Conservation (phyloP, 2,329 filamentous ascomycete genomes). For the Cladosporium sphaerospermum region DNA sequence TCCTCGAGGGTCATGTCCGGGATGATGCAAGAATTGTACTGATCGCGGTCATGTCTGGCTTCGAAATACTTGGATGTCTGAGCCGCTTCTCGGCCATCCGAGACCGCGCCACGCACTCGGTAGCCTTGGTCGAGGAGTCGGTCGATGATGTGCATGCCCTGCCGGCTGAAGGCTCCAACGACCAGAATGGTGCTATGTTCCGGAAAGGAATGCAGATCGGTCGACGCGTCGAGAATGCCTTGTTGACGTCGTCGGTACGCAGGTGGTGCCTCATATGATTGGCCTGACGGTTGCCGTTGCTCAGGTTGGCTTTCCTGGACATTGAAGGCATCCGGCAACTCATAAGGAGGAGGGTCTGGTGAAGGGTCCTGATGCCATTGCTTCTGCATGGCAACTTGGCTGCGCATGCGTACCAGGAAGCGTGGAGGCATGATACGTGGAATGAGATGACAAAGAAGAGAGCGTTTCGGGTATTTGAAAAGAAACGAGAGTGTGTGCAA, state of each 20-base stretch:
- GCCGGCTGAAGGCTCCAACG: constrained; percentile 24
- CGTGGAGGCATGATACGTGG: constrained; percentile 1
- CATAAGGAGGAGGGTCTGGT: background rate
- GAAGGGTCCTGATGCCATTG: background rate
- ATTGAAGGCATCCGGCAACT: background rate
- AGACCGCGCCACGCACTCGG: constrained; percentile 23
- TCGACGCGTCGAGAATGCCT: background rate
- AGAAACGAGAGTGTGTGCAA: background rate
- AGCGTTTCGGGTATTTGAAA: background rate
- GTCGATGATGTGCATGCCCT: constrained; percentile 25
- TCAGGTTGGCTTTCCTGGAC: no score
- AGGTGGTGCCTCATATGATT: background rate
- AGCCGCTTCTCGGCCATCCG: constrained; percentile 18
- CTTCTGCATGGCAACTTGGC: background rate
- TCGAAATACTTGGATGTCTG: constrained; percentile 23
- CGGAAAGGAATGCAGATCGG: background rate
- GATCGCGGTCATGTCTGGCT: constrained; percentile 22
- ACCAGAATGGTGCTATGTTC: constrained; percentile 16
- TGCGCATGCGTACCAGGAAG: constrained; percentile 4
- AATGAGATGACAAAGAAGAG: background rate
- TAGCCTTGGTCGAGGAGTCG: constrained; percentile 23
- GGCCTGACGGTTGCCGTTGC: no score
- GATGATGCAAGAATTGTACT: constrained; percentile 37
- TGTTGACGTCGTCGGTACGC: background rate
- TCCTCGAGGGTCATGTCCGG: constrained; percentile 31